Conservation (phyloP, 2,329 filamentous ascomycete species). For the Botrytis fragariae region DNA sequence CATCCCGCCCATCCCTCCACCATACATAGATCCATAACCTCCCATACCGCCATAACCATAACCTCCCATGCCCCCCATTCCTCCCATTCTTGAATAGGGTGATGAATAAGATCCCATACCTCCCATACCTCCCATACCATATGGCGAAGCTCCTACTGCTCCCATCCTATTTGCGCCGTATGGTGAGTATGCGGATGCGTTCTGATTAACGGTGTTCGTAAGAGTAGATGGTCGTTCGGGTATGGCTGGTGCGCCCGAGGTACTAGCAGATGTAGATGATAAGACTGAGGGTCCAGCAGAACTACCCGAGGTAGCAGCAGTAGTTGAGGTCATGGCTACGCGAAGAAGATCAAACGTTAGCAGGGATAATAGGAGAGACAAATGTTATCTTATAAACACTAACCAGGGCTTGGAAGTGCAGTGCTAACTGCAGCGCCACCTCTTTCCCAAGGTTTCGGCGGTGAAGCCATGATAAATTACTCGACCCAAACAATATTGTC, state of each 20-base stretch:
- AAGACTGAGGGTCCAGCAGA: slow-evolving; percentile 45
- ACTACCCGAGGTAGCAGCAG: slow-evolving; percentile 36
- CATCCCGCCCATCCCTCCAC: slow-evolving; percentile 40
- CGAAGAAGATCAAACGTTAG: slow-evolving; percentile 22
- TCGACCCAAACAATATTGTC: background rate
- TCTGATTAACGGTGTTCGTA: slow-evolving; percentile 78
- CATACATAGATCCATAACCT: slow-evolving; percentile 42
- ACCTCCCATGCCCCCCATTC: slow-evolving; percentile 36
- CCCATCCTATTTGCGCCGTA: slow-evolving; percentile 57
- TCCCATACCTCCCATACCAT: slow-evolving; percentile 36
- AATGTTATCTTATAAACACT: slow-evolving; percentile 23
- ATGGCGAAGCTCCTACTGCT: slow-evolving; percentile 45
- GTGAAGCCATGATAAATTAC: slow-evolving; percentile 62
- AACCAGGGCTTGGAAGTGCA: slow-evolving; percentile 35
- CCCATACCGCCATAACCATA: slow-evolving; percentile 43
- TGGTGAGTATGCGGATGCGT: slow-evolving; percentile 76
- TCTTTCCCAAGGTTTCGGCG: slow-evolving; percentile 96
- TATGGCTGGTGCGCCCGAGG: slow-evolving; percentile 58
- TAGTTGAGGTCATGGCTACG: slow-evolving; percentile 39
- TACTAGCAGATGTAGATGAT: slow-evolving; percentile 41
- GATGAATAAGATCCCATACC: slow-evolving; percentile 44
- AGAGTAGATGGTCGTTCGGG: slow-evolving; percentile 80
- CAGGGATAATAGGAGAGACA: slow-evolving; percentile 15
- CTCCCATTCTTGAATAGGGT: slow-evolving; percentile 32
- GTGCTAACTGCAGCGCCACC: slow-evolving; percentile 44